Evolutionary conservation across 257 asterid genomes (phyloP).

Genomic region (Solanum gracilifrons): DNA sequence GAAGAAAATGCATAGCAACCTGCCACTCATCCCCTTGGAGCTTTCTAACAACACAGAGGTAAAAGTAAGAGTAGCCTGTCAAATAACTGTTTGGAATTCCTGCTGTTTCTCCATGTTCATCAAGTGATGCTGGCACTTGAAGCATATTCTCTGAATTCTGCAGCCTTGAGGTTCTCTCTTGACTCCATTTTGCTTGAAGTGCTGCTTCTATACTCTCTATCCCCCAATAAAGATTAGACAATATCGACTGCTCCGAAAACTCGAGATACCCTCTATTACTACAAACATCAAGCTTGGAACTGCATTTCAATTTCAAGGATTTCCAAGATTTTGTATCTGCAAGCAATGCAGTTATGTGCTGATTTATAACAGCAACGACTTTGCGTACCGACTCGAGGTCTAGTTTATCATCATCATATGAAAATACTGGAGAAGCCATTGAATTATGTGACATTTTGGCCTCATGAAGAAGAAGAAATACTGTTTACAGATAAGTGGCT

Average conservation of each 20-base stretch:
- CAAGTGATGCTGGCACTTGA: constrained; percentile 75
- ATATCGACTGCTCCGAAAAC: constrained; percentile 56
- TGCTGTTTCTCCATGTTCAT: constrained; percentile 47
- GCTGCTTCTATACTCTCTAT: constrained; percentile 47
- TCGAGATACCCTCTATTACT: constrained; percentile 45
- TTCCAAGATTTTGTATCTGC: constrained; percentile 20
- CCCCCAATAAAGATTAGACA: constrained; percentile 82
- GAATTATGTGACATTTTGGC: constrained; percentile 17
- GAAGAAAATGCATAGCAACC: constrained; percentile 68
- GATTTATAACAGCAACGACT: constrained; percentile 33
- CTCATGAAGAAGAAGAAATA: constrained; percentile 17
- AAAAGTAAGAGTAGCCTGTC: constrained; percentile 53
- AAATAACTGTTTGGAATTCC: constrained; percentile 44
- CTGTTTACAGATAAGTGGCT: constrained; percentile 2
- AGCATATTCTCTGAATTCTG: constrained; percentile 66
- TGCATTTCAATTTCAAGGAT: constrained; percentile 37
- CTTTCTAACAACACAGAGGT: constrained; percentile 41
- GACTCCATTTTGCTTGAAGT: constrained; percentile 1
- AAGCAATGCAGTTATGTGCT: constrained; percentile 30
- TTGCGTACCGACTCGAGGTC: constrained; percentile 37
- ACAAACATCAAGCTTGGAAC: constrained; percentile 41
- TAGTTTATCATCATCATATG: constrained; percentile 26
- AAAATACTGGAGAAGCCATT: constrained; percentile 33
- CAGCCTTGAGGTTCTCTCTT: constrained; percentile 25
- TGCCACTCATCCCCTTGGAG: constrained; percentile 56